Percentiles rank a stretch among this genome's conserved stretches.
Evolutionary conservation across 2,329 filamentous ascomycete genomes (phyloP).

Genomic region (Nannizzia gypsea): DNA sequence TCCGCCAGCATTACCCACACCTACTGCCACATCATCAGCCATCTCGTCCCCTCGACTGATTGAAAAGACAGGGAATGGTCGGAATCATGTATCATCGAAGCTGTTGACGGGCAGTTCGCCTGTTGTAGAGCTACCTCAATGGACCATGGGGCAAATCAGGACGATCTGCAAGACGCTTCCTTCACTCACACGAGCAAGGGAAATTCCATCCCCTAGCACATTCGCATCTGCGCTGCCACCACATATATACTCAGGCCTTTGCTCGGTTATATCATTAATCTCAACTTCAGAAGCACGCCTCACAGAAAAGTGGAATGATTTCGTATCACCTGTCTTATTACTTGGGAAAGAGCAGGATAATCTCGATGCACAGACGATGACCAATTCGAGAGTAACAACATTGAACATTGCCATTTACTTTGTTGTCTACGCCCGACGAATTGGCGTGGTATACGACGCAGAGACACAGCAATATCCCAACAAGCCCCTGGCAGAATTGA

Average conservation of each 20-base stretch:
- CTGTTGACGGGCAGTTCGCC: background rate
- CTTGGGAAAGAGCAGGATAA: slow-evolving; percentile 27
- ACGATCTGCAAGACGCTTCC: slow-evolving; percentile 45
- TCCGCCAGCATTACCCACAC: slow-evolving; percentile 12
- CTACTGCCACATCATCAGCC: slow-evolving; percentile 6
- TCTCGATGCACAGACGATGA: background rate
- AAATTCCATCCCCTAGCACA: slow-evolving; percentile 51
- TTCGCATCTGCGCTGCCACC: slow-evolving; percentile 58
- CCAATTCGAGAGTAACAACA: slow-evolving; percentile 24
- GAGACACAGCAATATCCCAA: background rate
- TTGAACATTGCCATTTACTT: slow-evolving; percentile 36
- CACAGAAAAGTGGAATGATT: slow-evolving; percentile 25
- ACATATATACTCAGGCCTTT: slow-evolving; percentile 57
- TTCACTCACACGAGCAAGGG: slow-evolving; percentile 28
- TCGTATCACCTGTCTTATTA: slow-evolving; percentile 31
- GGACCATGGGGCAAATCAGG: slow-evolving; percentile 59
- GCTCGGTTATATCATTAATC: slow-evolving; percentile 41
- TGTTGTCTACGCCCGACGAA: slow-evolving; percentile 31
- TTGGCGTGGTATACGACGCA: background rate
- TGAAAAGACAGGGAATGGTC: background rate
- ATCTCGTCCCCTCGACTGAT: background rate
- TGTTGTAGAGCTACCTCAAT: slow-evolving; percentile 41
- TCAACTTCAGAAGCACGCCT: slow-evolving; percentile 35
- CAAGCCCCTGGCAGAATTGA: background rate
- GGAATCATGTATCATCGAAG: background rate